Conservation (phyloP, 78 protist species). For the Paratrimastix pyriformis region DNA sequence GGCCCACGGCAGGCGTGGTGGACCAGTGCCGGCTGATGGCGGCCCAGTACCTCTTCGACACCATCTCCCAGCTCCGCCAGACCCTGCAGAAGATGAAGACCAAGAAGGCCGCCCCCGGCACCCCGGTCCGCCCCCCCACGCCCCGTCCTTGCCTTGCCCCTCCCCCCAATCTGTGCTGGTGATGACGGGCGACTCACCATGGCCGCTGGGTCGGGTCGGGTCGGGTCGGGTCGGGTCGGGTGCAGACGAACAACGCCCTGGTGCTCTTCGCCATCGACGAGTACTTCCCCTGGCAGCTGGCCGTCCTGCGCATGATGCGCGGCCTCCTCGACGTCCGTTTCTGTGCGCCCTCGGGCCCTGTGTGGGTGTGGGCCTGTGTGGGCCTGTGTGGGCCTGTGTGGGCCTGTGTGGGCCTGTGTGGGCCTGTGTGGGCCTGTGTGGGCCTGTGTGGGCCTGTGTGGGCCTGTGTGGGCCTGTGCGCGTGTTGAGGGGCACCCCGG, state of each 20-base stretch:
- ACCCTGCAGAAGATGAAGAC: not conserved
- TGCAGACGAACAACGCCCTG: not conserved
- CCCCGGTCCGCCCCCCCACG: not conserved
- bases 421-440: too few species aligned
- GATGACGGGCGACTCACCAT: not conserved
- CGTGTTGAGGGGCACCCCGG: too few species aligned
- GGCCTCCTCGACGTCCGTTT: too few species aligned
- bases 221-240: not conserved
- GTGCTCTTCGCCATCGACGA: not conserved
- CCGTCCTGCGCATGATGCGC: not conserved
- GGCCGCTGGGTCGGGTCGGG: not conserved
- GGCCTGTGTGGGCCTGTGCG: too few species aligned
- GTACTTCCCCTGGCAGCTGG: not conserved
- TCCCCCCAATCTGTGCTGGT: not conserved
- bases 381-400: too few species aligned
- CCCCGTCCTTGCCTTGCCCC: not conserved
- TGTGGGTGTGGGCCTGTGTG: too few species aligned
- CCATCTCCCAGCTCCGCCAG: not conserved
- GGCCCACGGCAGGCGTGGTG: slow-evolving; percentile 21
- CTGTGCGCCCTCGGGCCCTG: too few species aligned
- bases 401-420: too few species aligned
- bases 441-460: too few species aligned
- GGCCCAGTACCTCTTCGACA: not conserved
- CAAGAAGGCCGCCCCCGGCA: not conserved
- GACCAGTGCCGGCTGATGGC: not conserved